Percentiles rank a stretch among this genome's conserved stretches.
Conservation (phyloP, 768 basidiomycete genomes). For the Cyclocybe aegerita region DNA sequence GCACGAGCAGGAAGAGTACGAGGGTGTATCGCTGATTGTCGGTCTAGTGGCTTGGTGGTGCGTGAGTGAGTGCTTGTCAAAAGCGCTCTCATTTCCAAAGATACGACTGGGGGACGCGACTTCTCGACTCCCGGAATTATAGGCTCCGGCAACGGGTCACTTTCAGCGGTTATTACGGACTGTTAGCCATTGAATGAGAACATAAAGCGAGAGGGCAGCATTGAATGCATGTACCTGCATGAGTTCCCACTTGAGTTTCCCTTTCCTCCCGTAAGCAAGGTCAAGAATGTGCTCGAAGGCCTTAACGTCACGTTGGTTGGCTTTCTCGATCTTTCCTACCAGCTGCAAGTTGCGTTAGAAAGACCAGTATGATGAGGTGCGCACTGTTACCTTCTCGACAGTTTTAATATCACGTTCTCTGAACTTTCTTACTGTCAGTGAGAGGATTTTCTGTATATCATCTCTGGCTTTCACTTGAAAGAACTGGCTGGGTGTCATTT, state of each 20-base stretch:
- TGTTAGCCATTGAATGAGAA: slow-evolving; percentile 21
- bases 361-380: neutral
- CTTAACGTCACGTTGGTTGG: slow-evolving; percentile 46
- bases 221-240: slow-evolving; percentile 48
- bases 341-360: slow-evolving; percentile 37
- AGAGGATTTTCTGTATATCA: slow-evolving; percentile 51
- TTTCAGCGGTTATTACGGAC: slow-evolving; percentile 56
- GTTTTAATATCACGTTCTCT: slow-evolving; percentile 45
- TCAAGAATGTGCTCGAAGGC: slow-evolving; percentile 62
- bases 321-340: slow-evolving; percentile 48
- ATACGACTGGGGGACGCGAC: slow-evolving; percentile 65
- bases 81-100: slow-evolving; percentile 60
- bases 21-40: slow-evolving; percentile 43
- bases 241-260: slow-evolving; percentile 67
- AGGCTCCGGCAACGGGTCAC: slow-evolving; percentile 35
- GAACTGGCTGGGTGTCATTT: slow-evolving; percentile 48
- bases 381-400: slow-evolving; percentile 43
- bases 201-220: neutral
- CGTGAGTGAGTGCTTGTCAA: slow-evolving; percentile 53
- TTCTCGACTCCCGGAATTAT: slow-evolving; percentile 52
- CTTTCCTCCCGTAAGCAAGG: slow-evolving; percentile 75
- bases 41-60: slow-evolving; percentile 42
- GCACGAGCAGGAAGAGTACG: slow-evolving; percentile 58
- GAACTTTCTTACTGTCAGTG: slow-evolving; percentile 28
- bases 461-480: slow-evolving; percentile 59